Evolutionary conservation across 2,329 filamentous ascomycete species (phyloP).

Genomic region (Xylaria polymorpha): DNA sequence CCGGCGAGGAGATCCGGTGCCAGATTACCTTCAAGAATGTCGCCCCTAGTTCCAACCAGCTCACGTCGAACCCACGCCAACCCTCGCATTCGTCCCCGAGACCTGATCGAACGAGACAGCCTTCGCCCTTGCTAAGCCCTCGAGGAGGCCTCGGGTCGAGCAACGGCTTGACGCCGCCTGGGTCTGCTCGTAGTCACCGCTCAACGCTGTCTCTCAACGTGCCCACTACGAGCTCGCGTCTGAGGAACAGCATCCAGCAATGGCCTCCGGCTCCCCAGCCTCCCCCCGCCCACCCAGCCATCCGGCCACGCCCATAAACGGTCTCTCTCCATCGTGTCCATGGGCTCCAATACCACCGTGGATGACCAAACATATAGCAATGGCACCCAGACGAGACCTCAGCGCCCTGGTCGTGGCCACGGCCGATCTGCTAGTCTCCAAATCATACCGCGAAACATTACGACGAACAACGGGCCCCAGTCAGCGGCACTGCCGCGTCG

Average conservation of each 20-base stretch:
- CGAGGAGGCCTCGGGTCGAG: conserved; percentile 54
- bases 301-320: conserved; percentile 74
- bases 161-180: conserved; percentile 60
- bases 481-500: conserved; percentile 57
- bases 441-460: conserved; percentile 66
- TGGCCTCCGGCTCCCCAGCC: conserved; percentile 53
- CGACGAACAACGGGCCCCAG: conserved; percentile 60
- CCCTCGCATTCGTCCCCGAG: conserved; percentile 47
- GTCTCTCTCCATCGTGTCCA: conserved; percentile 84
- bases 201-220: conserved; percentile 74
- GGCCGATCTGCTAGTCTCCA: conserved; percentile 85
- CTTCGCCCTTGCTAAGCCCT: conserved; percentile 57
- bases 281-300: conserved; percentile 43
- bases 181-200: conserved; percentile 68
- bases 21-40: conserved; percentile 97
- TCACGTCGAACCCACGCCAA: conserved; percentile 44
- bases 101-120: conserved; percentile 53
- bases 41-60: conserved; percentile 58
- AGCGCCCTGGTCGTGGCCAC: conserved; percentile 72
- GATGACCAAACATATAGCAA: conserved; percentile 59
- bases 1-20: conserved; percentile 94
- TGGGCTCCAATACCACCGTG: conserved; percentile 67
- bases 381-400: conserved; percentile 56
- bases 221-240: conserved; percentile 58
- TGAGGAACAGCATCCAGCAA: conserved; percentile 60